Conservation (phyloP, 1,284 basidiomycete genomes). For the Dichomitus squalens region DNA sequence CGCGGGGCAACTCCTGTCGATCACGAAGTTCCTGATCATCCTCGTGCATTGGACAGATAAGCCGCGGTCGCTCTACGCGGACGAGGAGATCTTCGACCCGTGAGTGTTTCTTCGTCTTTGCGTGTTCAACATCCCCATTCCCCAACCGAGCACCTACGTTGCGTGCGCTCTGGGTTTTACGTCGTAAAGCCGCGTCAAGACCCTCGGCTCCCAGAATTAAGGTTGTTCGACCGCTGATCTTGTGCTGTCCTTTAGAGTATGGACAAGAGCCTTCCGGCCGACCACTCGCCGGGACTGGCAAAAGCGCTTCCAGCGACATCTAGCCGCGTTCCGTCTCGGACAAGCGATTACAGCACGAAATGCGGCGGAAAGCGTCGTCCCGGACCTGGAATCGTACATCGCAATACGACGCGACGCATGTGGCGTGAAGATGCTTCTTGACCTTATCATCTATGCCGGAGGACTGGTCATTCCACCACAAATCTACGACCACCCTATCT, state of each 20-base stretch:
- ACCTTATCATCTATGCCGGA: slow-evolving; percentile 55
- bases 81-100: slow-evolving; percentile 29
- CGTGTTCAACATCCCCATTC: slow-evolving; percentile 3
- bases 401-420: slow-evolving; percentile 47
- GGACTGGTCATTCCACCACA: slow-evolving; percentile 44
- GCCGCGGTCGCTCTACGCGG: slow-evolving; percentile 19
- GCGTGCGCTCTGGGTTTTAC: not conserved
- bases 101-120: slow-evolving; percentile 20
- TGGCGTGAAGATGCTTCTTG: slow-evolving; percentile 52
- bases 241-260: slow-evolving; percentile 15
- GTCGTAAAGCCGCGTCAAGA: not conserved
- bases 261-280: slow-evolving; percentile 21
- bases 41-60: slow-evolving; percentile 35
- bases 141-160: not conserved
- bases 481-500: slow-evolving; percentile 31
- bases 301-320: slow-evolving; percentile 32
- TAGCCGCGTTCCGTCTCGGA: slow-evolving; percentile 32
- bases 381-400: slow-evolving; percentile 49
- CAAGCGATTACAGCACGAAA: slow-evolving; percentile 27
- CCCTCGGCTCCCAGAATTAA: not conserved
- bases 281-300: slow-evolving; percentile 28
- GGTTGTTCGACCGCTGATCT: not conserved
- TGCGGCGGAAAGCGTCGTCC: slow-evolving; percentile 31
- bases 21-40: slow-evolving; percentile 51
- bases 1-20: slow-evolving; percentile 50